Base-by-base conservation (phyloP, 306 rosid species). In the Vigna angularis region DNA sequence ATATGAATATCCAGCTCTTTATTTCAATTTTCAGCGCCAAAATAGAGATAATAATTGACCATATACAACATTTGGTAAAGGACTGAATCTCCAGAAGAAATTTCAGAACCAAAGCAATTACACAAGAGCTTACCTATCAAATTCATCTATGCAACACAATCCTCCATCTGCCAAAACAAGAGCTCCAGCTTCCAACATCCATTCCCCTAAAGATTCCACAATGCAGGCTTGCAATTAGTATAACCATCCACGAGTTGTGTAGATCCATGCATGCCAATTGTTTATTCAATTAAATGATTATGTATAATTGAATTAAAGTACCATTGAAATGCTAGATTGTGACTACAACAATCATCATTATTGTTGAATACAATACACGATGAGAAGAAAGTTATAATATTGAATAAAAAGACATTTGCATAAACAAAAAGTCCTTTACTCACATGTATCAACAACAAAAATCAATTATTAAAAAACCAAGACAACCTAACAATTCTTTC, bases 101-200 rank as follows among this genome's bases (percentile, higher is more conserved):
- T 5, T 22, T 50, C 22, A 76, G 64, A 72, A 17, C 69, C 20
- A 47, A 77, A 24, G 66, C 66, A 77, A 64, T 65, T 72, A 64
- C 40, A 32, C 36, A 56, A 22, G 55, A 61, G 72, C 83, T 70
- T 82, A 88, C 98, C 95, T 90, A 74, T 94, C 97, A 81, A 94
- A 93, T 88, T 94, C 98, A 44, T 94, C 98, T 68, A 94, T 94
- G 85, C 98, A 94, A 84, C 98, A 94, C 85, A 94, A 81, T 58
- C 98, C 97, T 76, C 98, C 98, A 83, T 92, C 98, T 47, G 98
- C 97, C 70, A 94, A 83, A 84, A 94, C 98, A 83, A 94, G 98
- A 62, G 98, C 98, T 52, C 98, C 97, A 75, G 97, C 98, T 86
- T 92, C 98, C 88, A 94, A 78, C 98, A 94, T 88, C 97, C 98